A percentile compares a stretch with the other conserved stretches of the same genome.
These are phyloP conservation scores for Myxozyma monticola DNA, from an alignment of 805 yeast species.

Conservation along the genomic window DNA sequence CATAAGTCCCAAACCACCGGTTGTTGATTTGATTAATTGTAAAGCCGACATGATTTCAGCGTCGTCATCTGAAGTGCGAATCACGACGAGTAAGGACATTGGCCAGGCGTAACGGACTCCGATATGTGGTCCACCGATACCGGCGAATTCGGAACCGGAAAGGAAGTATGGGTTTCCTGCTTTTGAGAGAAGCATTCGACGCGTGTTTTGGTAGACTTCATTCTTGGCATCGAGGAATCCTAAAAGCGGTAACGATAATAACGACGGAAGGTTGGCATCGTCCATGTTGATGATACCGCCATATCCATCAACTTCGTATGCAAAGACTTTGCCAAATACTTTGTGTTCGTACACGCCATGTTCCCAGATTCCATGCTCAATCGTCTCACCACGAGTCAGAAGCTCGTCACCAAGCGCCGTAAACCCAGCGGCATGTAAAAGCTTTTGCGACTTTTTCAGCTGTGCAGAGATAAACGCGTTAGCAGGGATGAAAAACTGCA, in stretches of 20 bases:
- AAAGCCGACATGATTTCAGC: slow-evolving; percentile 59
- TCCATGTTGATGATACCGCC: slow-evolving; percentile 73
- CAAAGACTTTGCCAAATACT: slow-evolving; percentile 71
- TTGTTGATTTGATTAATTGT: slow-evolving; percentile 54
- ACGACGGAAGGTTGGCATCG: slow-evolving; percentile 86
- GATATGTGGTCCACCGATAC: slow-evolving; percentile 90
- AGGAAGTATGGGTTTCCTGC: slow-evolving; percentile 78
- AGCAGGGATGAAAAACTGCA: slow-evolving; percentile 81
- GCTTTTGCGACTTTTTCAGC: slow-evolving; percentile 33
- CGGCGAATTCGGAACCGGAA: slow-evolving; percentile 61
- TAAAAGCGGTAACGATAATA: slow-evolving; percentile 71
- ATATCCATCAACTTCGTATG: slow-evolving; percentile 87
- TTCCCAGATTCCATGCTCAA: slow-evolving; percentile 57
- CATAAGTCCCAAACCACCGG: slow-evolving; percentile 76
- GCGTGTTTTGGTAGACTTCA: slow-evolving; percentile 69
- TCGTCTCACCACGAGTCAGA: slow-evolving; percentile 43
- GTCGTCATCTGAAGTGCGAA: slow-evolving; percentile 73
- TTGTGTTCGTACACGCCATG: slow-evolving; percentile 71
- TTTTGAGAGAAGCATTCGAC: slow-evolving; percentile 69
- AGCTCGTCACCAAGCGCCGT: slow-evolving; percentile 35
- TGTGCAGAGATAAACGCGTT: slow-evolving; percentile 75
- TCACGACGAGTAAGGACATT: slow-evolving; percentile 73
- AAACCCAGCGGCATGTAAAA: slow-evolving; percentile 32
- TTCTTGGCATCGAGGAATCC: slow-evolving; percentile 59
- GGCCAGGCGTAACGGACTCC: slow-evolving; percentile 88